Percentiles rank a stretch among this genome's conserved stretches.
These are phyloP conservation scores for Aspergillus sp. DNA, from an alignment of 2,329 filamentous ascomycete genomes.

Conservation along the genomic window DNA sequence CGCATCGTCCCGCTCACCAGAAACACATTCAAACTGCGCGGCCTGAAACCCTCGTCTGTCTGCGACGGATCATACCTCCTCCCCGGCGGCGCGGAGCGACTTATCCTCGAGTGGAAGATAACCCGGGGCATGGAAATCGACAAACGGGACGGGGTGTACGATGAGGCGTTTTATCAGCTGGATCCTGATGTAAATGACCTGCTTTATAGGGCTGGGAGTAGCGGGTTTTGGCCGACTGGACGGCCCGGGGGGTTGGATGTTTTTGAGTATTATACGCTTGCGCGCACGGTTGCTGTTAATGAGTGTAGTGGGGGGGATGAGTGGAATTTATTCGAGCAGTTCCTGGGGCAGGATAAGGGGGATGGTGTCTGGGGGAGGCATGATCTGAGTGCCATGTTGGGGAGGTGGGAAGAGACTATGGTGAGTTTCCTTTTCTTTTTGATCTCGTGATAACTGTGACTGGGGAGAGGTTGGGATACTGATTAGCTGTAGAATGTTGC, in stretches of 20 bases:
- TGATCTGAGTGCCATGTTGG: slow-evolving; percentile 6
- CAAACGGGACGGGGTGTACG: neutral
- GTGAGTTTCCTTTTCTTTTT: neutral
- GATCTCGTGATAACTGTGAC: neutral
- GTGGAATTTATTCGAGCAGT: slow-evolving; percentile 8
- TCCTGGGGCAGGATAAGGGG: neutral
- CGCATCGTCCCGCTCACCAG: slow-evolving; percentile 7
- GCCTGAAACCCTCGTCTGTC: slow-evolving; percentile 4
- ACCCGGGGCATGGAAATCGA: slow-evolving; percentile 3
- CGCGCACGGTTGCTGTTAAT: neutral
- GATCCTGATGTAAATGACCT: neutral
- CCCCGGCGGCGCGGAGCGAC: neutral
- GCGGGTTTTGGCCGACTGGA: neutral
- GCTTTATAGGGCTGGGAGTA: neutral
- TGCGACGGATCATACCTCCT: slow-evolving; percentile 6
- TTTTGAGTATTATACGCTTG: slow-evolving; percentile 7
- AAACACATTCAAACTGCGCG: slow-evolving; percentile 7
- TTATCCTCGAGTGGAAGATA: slow-evolving; percentile 7
- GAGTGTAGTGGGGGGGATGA: neutral
- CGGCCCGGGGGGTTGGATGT: neutral
- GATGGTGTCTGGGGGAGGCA: neutral
- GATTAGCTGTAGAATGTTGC: neutral
- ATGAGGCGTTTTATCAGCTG: neutral
- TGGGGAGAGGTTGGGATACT: neutral
- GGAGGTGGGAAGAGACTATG: neutral